Evolutionary conservation across 805 yeast species (phyloP), one percentile per base, ranked within the genome.

Genomic region (Grigorovia yakushimaensis): DNA sequence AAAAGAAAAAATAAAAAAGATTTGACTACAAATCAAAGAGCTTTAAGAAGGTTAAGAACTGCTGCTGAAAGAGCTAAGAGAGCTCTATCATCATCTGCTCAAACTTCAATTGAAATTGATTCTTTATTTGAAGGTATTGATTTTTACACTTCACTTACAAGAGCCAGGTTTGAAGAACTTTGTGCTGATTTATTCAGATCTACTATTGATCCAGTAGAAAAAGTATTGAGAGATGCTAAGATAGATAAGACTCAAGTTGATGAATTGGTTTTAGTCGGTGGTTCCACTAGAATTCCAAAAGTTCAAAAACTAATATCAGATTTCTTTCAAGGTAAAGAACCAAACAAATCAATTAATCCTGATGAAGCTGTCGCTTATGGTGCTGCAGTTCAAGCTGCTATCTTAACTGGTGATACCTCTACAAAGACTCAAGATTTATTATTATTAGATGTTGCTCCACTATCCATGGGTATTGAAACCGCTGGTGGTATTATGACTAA

Each of bases 401-500:
- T 88, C 67, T 79, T 88, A 68, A 81, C 96, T 52, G 97, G 97
- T 75, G 96, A 88, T 73, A 82, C 91, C 59, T 88, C 96, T 39
- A 82, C 95, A 53, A 88, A 88, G 84, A 89, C 96, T 52, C 96
- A 88, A 77, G 97, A 88, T 71, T 77, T 88, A 70, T 76, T 91
- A 68, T 78, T 89, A 66, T 80, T 91, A 68, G 98, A 89, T 79
- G 97, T 89, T 70, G 94, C 97, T 64, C 97, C 98, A 72, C 79
- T 89, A 68, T 89, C 97, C 47, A 71, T 88, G 62, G 98, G 98
- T 82, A 88, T 89, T 73, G 97, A 89, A 77, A 89, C 96, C 59
- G 96, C 96, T 64, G 97, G 98, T 78, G 97, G 97, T 81, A 89
- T 88, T 73, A 88, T 89, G 95, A 89, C 96, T 71, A 87, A 87